Percentiles rank a stretch among this genome's conserved stretches.
These are phyloP conservation scores for Verticillium nubilum DNA, from an alignment of 2,329 filamentous ascomycete genomes.

Conservation along the genomic window DNA sequence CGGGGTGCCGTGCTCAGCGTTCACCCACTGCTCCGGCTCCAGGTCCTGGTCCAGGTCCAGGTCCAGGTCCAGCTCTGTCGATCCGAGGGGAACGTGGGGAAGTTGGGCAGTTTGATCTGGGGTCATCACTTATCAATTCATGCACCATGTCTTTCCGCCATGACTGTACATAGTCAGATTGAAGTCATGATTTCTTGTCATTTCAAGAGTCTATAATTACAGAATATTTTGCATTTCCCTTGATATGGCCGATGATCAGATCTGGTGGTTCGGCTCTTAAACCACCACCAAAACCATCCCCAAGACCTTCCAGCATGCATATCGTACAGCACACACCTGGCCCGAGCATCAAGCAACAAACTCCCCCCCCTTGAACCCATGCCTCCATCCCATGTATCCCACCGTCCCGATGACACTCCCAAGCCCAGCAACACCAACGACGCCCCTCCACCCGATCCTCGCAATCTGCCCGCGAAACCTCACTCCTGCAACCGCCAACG, in stretches of 20 bases:
- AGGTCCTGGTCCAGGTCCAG: not conserved
- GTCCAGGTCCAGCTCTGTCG: not conserved
- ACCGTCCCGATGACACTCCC: conserved; percentile 44
- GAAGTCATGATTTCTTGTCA: too few relatives aligned
- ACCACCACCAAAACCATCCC: too few relatives aligned
- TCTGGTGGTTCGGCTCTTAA: too few relatives aligned
- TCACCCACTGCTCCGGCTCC: not conserved
- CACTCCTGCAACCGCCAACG: conserved; percentile 22
- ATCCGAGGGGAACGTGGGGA: not conserved
- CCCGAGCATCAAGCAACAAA: conserved; percentile 14
- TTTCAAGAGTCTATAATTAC: too few relatives aligned
- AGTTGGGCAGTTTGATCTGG: not conserved
- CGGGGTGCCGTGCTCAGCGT: not conserved
- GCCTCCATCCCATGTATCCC: conserved; percentile 43
- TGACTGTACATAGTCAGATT: too few relatives aligned
- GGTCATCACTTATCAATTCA: not conserved
- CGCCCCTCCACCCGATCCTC: conserved; percentile 29
- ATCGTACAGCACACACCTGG: too few relatives aligned
- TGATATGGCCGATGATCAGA: too few relatives aligned
- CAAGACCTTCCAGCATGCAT: too few relatives aligned
- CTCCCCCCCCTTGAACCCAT: conserved; percentile 39
- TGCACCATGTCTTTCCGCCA: too few relatives aligned
- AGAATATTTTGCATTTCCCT: too few relatives aligned
- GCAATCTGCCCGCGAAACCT: conserved; percentile 11
- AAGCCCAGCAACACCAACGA: conserved; percentile 37